These are phyloP conservation scores for Chaetomium tenue DNA, from an alignment of 495 filamentous ascomycete genomes.

Conservation along the genomic window DNA sequence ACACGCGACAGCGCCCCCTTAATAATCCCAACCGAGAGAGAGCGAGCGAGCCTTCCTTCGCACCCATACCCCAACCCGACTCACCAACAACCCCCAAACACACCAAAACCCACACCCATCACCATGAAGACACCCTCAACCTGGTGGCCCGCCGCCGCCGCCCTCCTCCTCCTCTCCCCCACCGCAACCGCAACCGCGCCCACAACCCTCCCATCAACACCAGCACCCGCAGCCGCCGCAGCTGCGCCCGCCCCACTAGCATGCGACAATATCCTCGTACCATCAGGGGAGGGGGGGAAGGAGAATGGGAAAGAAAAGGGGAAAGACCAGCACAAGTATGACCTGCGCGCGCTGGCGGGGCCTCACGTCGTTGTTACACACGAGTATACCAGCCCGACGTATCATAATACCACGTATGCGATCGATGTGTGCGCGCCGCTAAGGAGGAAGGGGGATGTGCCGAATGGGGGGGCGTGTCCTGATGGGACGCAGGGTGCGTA, in stretches of 20 bases:
- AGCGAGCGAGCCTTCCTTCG: too few relatives aligned
- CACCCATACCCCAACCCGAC: too few relatives aligned
- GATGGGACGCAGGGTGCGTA: slow-evolving; percentile 56
- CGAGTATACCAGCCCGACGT: slow-evolving; percentile 45
- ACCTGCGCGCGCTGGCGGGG: slow-evolving; percentile 65
- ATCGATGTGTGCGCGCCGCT: slow-evolving; percentile 77
- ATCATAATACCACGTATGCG: slow-evolving; percentile 78
- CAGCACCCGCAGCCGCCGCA: slow-evolving; percentile 34
- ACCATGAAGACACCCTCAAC: slow-evolving; percentile 17
- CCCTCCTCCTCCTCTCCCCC: slow-evolving; percentile 36
- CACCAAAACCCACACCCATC: too few relatives aligned
- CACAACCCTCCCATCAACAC: slow-evolving; percentile 22
- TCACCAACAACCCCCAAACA: too few relatives aligned
- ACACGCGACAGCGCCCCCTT: slow-evolving; percentile 5
- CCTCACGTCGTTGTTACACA: slow-evolving; percentile 69
- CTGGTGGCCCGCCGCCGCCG: slow-evolving; percentile 16
- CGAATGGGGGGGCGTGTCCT: slow-evolving; percentile 59
- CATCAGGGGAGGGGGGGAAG: slow-evolving; percentile 29
- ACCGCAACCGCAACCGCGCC: slow-evolving; percentile 4
- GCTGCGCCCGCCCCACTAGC: slow-evolving; percentile 25
- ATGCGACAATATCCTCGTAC: slow-evolving; percentile 61
- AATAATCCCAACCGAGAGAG: background rate
- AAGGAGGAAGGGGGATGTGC: slow-evolving; percentile 50
- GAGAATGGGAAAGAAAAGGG: too few relatives aligned
- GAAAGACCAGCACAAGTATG: slow-evolving; percentile 50